Evolutionary conservation across 140 eudicot species (phyloP).

Genomic region (Anethum foeniculum): DNA sequence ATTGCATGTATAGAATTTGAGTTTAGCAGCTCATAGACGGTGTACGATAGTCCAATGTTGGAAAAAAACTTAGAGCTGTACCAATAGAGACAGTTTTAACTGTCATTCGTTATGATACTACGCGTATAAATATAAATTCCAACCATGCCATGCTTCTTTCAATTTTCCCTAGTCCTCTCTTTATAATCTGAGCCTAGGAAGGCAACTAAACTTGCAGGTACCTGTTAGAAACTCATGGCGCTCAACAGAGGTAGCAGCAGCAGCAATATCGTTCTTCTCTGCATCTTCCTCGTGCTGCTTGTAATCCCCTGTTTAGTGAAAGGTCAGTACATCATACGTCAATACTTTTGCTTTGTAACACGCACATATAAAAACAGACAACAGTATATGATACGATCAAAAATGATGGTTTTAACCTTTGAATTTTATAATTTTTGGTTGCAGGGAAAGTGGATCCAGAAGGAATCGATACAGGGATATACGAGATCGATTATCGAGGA

Average conservation of each 20-base stretch:
- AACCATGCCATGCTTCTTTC: neutral
- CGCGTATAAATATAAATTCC: neutral
- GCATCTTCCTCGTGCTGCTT: neutral
- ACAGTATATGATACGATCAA: neutral
- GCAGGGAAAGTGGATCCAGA: constrained; percentile 9
- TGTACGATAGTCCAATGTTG: neutral
- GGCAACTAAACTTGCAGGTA: neutral
- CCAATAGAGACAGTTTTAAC: neutral
- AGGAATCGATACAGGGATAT: constrained; percentile 17
- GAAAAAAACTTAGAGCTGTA: neutral
- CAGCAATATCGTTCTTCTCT: neutral
- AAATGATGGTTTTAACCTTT: neutral
- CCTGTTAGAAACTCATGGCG: neutral
- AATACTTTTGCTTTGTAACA: neutral
- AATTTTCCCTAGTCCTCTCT: neutral
- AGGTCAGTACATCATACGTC: constrained; percentile 2
- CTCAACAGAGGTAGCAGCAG: neutral
- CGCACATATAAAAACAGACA: neutral
- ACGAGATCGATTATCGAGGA: constrained; percentile 62
- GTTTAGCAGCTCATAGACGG: neutral
- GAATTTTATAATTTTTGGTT: neutral
- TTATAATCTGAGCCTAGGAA: neutral
- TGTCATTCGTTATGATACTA: neutral
- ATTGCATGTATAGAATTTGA: neutral
- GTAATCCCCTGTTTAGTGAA: neutral